These are phyloP conservation scores for Aspergillus costaricaensis DNA, from an alignment of 2,329 filamentous ascomycete species.

Conservation along the genomic window DNA sequence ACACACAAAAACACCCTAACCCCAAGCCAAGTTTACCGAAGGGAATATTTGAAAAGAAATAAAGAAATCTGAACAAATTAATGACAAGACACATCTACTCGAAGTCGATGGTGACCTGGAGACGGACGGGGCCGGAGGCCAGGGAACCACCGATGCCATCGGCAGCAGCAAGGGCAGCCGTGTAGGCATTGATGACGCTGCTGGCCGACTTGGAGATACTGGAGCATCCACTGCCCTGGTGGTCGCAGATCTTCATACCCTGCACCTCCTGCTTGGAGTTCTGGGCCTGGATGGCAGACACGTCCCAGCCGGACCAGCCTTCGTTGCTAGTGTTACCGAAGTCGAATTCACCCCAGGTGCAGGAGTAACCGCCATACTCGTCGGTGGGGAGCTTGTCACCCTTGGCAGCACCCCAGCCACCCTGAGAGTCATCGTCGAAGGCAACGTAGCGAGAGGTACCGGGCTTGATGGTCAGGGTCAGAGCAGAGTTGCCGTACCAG, in stretches of 20 bases:
- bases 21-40: constrained; percentile 11
- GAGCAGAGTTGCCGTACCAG: constrained; percentile 37
- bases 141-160: constrained; percentile 35
- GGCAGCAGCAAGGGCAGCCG: constrained; percentile 26
- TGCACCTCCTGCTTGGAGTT: constrained; percentile 28
- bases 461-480: constrained; percentile 34
- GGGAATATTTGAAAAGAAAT: constrained; percentile 13
- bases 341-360: constrained; percentile 46
- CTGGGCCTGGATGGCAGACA: constrained; percentile 43
- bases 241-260: constrained; percentile 42
- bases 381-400: constrained; percentile 31
- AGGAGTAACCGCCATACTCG: constrained; percentile 34
- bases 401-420: constrained; percentile 38
- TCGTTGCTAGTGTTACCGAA: constrained; percentile 36
- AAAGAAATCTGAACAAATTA: constrained; percentile 10
- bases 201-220: constrained; percentile 28
- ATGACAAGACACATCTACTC: constrained; percentile 18
- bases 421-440: constrained; percentile 40
- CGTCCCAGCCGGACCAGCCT: constrained; percentile 41
- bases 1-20: constrained; percentile 14
- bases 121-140: constrained; percentile 32
- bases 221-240: constrained; percentile 33
- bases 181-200: constrained; percentile 37
- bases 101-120: constrained; percentile 35
- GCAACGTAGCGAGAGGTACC: constrained; percentile 40